Percentiles rank a stretch among this genome's conserved stretches.
phyloP scores from a whole-genome alignment of 2,329 filamentous ascomycete genomes.

The Elsinoe ampelina region DNA sequence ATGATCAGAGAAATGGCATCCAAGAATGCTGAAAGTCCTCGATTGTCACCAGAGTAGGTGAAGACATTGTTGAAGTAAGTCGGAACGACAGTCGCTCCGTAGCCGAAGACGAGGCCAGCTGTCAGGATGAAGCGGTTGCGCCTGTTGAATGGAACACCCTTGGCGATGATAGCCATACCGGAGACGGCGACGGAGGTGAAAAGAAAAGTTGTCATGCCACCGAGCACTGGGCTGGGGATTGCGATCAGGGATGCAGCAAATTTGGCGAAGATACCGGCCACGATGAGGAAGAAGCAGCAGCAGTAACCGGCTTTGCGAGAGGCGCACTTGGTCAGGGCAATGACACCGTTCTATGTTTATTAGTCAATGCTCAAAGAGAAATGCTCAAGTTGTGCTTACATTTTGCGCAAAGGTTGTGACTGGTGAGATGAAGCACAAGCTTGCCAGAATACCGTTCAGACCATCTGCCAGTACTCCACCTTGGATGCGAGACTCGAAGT shows the following conservation, averaged over 20 bases:
- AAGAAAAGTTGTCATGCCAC: slow-evolving; percentile 60
- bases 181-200: slow-evolving; percentile 69
- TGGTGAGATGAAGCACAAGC: slow-evolving; percentile 68
- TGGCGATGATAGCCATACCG: slow-evolving; percentile 65
- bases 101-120: slow-evolving; percentile 62
- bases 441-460: slow-evolving; percentile 63
- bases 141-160: slow-evolving; percentile 59
- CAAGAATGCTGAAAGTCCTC: slow-evolving; percentile 60
- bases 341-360: slow-evolving; percentile 57
- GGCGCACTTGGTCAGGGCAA: slow-evolving; percentile 70
- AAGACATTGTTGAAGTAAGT: slow-evolving; percentile 57
- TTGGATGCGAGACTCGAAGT: slow-evolving; percentile 69
- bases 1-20: slow-evolving; percentile 50
- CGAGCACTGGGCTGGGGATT: slow-evolving; percentile 50
- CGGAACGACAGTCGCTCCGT: slow-evolving; percentile 43
- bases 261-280: slow-evolving; percentile 77
- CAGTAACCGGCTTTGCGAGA: slow-evolving; percentile 74
- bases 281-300: slow-evolving; percentile 64
- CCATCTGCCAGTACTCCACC: slow-evolving; percentile 72
- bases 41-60: slow-evolving; percentile 60
- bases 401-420: slow-evolving; percentile 78
- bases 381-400: slow-evolving; percentile 15
- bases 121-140: slow-evolving; percentile 77
- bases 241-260: slow-evolving; percentile 71
- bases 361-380: neutral